phyloP scores from a whole-genome alignment of 2,329 filamentous ascomycete species.

The Ophiostoma australiae region DNA sequence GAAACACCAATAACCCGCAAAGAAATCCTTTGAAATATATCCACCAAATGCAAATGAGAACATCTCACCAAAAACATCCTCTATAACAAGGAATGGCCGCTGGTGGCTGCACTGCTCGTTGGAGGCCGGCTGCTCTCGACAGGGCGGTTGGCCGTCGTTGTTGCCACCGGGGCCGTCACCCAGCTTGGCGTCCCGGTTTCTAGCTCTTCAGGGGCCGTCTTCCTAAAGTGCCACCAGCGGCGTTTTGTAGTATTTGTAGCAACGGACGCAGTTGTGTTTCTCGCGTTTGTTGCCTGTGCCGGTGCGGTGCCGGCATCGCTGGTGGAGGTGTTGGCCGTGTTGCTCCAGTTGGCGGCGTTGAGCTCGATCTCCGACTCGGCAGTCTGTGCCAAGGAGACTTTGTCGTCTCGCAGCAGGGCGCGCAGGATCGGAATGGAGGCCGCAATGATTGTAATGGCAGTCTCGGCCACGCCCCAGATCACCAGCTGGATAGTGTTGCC shows the following conservation, averaged over 20 bases:
- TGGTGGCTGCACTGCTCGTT: neutral
- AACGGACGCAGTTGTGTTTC: neutral
- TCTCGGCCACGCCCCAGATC: neutral
- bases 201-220: neutral
- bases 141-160: neutral
- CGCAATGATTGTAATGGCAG: neutral
- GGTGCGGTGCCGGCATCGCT: neutral
- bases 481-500: neutral
- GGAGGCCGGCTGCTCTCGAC: neutral
- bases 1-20: neutral
- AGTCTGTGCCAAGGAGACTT: neutral
- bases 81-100: neutral
- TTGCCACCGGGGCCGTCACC: slow-evolving; percentile 6
- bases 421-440: neutral
- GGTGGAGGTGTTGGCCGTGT: neutral
- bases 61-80: too few relatives aligned
- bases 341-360: neutral
- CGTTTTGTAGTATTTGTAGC: neutral
- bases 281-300: neutral
- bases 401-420: neutral
- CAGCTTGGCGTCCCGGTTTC: neutral
- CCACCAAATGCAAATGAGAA: neutral
- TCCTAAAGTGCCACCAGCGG: neutral
- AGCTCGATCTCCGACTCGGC: neutral
- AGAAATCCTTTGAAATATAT: neutral